phyloP scores from a whole-genome alignment of 192 early-diverging fungal genomes.

The Entophlyctis luteolus region DNA sequence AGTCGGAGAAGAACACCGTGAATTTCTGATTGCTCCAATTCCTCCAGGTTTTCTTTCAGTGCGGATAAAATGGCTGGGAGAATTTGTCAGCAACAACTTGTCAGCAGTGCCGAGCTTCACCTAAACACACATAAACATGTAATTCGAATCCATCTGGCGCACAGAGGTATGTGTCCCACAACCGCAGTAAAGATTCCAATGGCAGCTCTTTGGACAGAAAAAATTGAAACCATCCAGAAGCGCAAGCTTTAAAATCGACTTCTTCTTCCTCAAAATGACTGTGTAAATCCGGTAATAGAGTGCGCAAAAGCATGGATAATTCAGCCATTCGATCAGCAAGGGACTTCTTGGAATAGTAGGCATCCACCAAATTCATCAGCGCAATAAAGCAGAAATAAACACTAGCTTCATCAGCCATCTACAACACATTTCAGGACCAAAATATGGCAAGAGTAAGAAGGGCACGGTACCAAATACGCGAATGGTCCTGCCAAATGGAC shows the following conservation, averaged over 20 bases:
- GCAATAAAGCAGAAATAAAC: constrained; percentile 80
- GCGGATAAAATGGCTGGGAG: constrained; percentile 65
- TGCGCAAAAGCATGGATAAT: constrained; percentile 82
- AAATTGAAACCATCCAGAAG: constrained; percentile 75
- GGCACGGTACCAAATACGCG: constrained; percentile 58
- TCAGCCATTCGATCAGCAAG: constrained; percentile 77
- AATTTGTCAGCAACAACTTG: neutral
- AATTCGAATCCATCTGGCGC: constrained; percentile 68
- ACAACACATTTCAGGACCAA: neutral
- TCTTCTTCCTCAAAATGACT: constrained; percentile 95
- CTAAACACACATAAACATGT: constrained; percentile 80
- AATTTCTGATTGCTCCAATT: constrained; percentile 88
- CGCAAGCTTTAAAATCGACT: constrained; percentile 82
- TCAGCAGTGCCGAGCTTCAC: constrained; percentile 27
- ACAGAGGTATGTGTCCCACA: constrained; percentile 91
- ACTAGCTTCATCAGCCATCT: constrained; percentile 66
- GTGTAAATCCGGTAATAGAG: constrained; percentile 81
- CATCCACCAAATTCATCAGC: constrained; percentile 67
- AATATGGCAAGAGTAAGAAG: neutral
- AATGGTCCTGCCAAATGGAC: constrained; percentile 80
- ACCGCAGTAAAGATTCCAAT: constrained; percentile 66
- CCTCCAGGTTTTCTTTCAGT: constrained; percentile 74
- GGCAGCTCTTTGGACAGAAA: constrained; percentile 80
- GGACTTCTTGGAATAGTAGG: constrained; percentile 56
- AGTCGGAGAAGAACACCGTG: constrained; percentile 74